These are phyloP conservation scores for Acanthamoeba rhysodes DNA, from an alignment of 208 protist species.

Conservation along the genomic window DNA sequence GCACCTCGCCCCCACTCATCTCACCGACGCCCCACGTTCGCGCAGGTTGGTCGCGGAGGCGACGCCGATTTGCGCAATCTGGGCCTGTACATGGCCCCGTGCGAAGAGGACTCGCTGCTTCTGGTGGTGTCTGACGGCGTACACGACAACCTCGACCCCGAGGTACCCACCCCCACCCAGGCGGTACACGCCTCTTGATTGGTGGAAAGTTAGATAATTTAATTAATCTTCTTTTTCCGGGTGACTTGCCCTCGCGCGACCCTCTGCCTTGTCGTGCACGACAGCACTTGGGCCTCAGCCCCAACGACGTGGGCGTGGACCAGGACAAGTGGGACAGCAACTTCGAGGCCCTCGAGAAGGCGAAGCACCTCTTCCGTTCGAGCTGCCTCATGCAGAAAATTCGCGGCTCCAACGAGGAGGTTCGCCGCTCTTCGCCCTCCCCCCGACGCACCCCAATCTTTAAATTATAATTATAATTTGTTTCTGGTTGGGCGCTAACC, in stretches of 20 bases:
- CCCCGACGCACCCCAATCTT: neutral
- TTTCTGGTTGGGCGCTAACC: neutral
- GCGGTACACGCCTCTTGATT: slow-evolving; percentile 58
- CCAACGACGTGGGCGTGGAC: slow-evolving; percentile 58
- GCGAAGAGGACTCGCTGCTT: slow-evolving; percentile 66
- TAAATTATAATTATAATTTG: neutral
- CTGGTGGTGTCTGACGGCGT: slow-evolving; percentile 83
- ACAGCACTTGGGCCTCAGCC: slow-evolving; percentile 59
- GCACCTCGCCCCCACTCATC: no score
- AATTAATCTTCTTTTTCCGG: neutral
- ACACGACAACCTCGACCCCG: slow-evolving; percentile 86
- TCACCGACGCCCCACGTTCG: neutral
- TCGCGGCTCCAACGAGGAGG: slow-evolving; percentile 1
- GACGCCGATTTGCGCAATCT: slow-evolving; percentile 65
- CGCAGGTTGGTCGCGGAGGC: slow-evolving; percentile 12
- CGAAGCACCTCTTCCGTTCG: slow-evolving; percentile 50
- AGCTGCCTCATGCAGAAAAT: slow-evolving; percentile 69
- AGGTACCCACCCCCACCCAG: slow-evolving; percentile 59
- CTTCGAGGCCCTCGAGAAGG: slow-evolving; percentile 33
- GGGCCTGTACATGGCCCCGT: slow-evolving; percentile 67
- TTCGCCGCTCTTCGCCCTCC: neutral
- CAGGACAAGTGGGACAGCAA: slow-evolving; percentile 69
- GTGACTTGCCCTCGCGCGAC: no score
- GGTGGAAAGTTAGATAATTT: neutral
- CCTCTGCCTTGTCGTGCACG: neutral